These are phyloP conservation scores for Porcisia deanei DNA, from an alignment of 208 protist species.

Conservation along the genomic window DNA sequence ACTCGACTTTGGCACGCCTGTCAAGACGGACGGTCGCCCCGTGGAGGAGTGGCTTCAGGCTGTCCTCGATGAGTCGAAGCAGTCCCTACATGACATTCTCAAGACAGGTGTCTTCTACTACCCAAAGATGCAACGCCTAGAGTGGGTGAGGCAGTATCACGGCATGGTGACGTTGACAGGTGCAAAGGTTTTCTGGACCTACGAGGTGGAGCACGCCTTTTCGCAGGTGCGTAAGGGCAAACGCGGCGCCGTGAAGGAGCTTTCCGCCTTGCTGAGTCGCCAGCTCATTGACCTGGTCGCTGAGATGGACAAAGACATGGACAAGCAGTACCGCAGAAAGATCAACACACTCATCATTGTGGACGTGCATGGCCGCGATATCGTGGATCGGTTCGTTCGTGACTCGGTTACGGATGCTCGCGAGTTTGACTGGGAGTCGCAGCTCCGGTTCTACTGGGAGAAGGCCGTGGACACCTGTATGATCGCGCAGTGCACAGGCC, in stretches of 20 bases:
- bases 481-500: slow-evolving; percentile 97
- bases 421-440: slow-evolving; percentile 99
- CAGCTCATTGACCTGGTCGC: slow-evolving; percentile 97
- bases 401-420: slow-evolving; percentile 97
- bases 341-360: slow-evolving; percentile 99
- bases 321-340: slow-evolving; percentile 95
- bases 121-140: slow-evolving; percentile 90
- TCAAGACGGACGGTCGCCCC: slow-evolving; percentile 88
- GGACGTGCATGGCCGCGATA: slow-evolving; percentile 99
- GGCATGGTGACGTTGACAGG: slow-evolving; percentile 96
- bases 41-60: slow-evolving; percentile 98
- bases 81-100: slow-evolving; percentile 93
- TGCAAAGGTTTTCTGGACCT: slow-evolving; percentile 99
- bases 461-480: slow-evolving; percentile 93
- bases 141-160: slow-evolving; percentile 96
- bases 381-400: slow-evolving; percentile 98
- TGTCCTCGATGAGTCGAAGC: slow-evolving; percentile 95
- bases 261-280: slow-evolving; percentile 86
- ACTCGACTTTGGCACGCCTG: slow-evolving; percentile 89
- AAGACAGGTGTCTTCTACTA: slow-evolving; percentile 99
- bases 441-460: slow-evolving; percentile 99
- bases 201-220: slow-evolving; percentile 97
- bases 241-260: slow-evolving; percentile 97
- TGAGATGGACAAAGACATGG: slow-evolving; percentile 95
- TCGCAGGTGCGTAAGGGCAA: slow-evolving; percentile 92